Base-by-base conservation (phyloP, 345 rosid species). In the Noccaea bulbosa region DNA sequence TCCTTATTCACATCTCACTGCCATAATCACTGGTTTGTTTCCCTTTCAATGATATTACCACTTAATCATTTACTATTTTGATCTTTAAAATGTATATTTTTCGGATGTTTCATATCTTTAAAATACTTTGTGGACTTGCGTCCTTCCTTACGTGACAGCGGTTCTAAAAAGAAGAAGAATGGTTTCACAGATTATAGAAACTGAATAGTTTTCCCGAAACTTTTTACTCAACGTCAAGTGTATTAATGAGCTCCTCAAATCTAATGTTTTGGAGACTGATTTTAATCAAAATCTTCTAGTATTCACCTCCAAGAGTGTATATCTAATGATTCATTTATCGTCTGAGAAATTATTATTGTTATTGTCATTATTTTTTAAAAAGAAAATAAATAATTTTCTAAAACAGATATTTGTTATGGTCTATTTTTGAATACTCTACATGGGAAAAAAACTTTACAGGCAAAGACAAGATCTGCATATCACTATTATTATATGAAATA, bases 1-100 rank as follows among this genome's bases (percentile, higher is more conserved):
- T 1, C 8, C 63, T 41, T 69, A 79, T 61, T 54, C 76, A 65
- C 75, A 72, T 67, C 73, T 77, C 82, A 38, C 75, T 82, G 71
- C 72, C 45, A 64, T 70, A 24, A 76, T 76, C 62, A 76, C 80
- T 41, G 80, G 80, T 76, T 76, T 49, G 80, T 55, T 45, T 58
- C 17, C 47, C 39, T 35, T 53, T 17, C 74, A 43, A 10, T 69
- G 24, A 43, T 15, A 15, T 4, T 27, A 27, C 30, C 30, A 20
- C 30, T 27, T 5, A n/a, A 56, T 11, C 32, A 38, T 8, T 34
- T 58, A 9, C 17, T 33, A 43, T 20, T 54, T 38, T 34, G 5
- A 16, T 47, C 2, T 49, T 48, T 49, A 37, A 8, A 4, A 12
- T 48, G 3, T 8, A 9, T 35, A 35, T 7, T 35, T 34, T 6